phyloP scores from a whole-genome alignment of 345 rosid genomes.

The Eucalyptus rudis region DNA sequence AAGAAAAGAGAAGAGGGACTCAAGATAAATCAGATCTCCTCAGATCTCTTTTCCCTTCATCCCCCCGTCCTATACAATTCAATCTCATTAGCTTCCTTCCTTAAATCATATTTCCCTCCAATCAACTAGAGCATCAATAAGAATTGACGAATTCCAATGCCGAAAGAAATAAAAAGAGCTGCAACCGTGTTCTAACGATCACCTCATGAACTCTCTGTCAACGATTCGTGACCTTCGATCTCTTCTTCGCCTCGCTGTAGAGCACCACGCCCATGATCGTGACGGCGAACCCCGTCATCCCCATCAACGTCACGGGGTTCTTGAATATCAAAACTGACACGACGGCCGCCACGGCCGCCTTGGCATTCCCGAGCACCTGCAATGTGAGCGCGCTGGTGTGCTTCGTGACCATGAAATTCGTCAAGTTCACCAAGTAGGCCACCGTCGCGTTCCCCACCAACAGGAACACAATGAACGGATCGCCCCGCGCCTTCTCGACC shows the following conservation, averaged over 20 bases:
- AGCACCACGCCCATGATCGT: slow-evolving; percentile 96
- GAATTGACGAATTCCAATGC: not conserved
- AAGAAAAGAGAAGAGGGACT: not conserved
- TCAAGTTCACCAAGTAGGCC: slow-evolving; percentile 88
- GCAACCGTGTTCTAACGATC: slow-evolving; percentile 12
- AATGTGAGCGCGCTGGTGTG: slow-evolving; percentile 95
- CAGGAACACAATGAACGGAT: slow-evolving; percentile 55
- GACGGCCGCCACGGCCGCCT: slow-evolving; percentile 93
- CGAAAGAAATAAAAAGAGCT: not conserved
- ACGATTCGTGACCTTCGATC: slow-evolving; percentile 45
- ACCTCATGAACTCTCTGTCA: not conserved
- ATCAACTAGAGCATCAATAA: slow-evolving; percentile 1
- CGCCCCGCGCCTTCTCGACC: slow-evolving; percentile 63
- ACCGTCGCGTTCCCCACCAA: slow-evolving; percentile 87
- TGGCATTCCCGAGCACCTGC: slow-evolving; percentile 98
- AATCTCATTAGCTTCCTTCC: not conserved
- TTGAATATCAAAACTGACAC: slow-evolving; percentile 86
- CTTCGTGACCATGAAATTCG: slow-evolving; percentile 95
- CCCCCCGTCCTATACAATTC: slow-evolving; percentile 35
- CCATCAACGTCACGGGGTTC: slow-evolving; percentile 95
- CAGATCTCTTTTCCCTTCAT: slow-evolving; percentile 1
- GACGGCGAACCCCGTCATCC: slow-evolving; percentile 74
- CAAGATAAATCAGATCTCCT: not conserved
- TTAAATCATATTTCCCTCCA: not conserved
- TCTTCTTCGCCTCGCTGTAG: slow-evolving; percentile 99